phyloP scores from a whole-genome alignment of 1,284 basidiomycete species.

The Tylopilus sp. region DNA sequence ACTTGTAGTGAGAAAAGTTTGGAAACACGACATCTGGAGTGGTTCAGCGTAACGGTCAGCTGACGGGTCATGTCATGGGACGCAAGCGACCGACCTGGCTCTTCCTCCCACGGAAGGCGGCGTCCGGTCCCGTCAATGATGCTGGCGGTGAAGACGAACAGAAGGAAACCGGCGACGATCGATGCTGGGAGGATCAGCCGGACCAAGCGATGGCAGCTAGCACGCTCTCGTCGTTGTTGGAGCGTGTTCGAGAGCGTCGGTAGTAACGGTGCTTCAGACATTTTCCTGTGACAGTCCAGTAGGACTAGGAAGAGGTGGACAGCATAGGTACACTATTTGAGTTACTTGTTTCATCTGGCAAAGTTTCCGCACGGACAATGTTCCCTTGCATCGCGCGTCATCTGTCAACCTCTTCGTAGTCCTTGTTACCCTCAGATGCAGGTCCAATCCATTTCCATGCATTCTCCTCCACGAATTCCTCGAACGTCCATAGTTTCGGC shows the following conservation, averaged over 20 bases:
- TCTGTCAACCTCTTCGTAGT: conserved; percentile 49
- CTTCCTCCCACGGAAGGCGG: conserved; percentile 13
- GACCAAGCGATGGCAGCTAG: not conserved
- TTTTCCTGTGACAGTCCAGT: not conserved
- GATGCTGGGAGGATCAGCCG: conserved; percentile 15
- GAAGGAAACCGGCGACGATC: conserved; percentile 40
- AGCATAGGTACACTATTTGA: no score
- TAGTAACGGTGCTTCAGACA: conserved; percentile 17
- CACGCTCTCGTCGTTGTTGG: conserved; percentile 1
- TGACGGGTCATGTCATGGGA: not conserved
- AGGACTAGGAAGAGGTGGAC: not conserved
- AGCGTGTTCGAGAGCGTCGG: not conserved
- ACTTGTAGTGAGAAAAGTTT: conserved; percentile 53
- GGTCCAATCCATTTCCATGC: conserved; percentile 69
- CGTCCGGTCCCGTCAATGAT: conserved; percentile 14
- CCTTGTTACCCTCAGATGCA: conserved; percentile 30
- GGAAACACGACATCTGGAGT: conserved; percentile 39
- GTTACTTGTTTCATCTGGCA: not conserved
- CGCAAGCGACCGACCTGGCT: conserved; percentile 20
- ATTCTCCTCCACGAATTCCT: conserved; percentile 64
- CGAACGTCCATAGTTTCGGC: conserved; percentile 71
- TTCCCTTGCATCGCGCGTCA: conserved; percentile 31
- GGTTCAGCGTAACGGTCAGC: not conserved
- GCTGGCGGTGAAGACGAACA: conserved; percentile 40
- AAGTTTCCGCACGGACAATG: conserved; percentile 9